Percentiles rank a stretch among this genome's conserved stretches.
phyloP scores from a whole-genome alignment of 2,329 filamentous ascomycete genomes.

The Ciborinia camelliae region DNA sequence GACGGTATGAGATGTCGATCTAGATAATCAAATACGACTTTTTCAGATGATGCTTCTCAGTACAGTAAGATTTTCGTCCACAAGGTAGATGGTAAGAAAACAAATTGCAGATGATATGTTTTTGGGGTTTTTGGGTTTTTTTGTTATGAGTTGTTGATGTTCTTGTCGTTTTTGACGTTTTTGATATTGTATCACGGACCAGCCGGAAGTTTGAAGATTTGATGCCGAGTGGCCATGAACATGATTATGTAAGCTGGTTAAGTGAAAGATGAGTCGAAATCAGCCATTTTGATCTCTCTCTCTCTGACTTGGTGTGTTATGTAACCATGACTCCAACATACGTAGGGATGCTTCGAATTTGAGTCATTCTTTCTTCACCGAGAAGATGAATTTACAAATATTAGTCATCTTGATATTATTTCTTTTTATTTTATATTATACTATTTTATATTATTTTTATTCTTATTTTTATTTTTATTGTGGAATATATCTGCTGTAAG shows the following conservation, averaged over 20 bases:
- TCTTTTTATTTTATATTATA: background rate
- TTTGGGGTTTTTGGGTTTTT: too few relatives aligned
- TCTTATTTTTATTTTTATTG: background rate
- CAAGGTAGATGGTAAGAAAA: background rate
- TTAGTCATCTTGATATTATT: too few relatives aligned
- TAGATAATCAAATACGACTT: conserved; percentile 4
- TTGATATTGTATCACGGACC: conserved; percentile 12
- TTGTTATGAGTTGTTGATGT: background rate
- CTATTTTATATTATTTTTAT: background rate
- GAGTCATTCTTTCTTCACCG: conserved; percentile 12
- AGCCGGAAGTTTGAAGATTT: background rate
- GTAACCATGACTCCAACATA: conserved; percentile 5
- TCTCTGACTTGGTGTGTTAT: background rate
- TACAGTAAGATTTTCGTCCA: background rate
- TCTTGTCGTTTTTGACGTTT: background rate
- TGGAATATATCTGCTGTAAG: background rate
- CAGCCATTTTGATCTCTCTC: too few relatives aligned
- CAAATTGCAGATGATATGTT: conserved; percentile 2
- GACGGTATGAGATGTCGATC: conserved; percentile 15
- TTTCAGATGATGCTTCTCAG: background rate
- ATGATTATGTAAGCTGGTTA: background rate
- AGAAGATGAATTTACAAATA: too few relatives aligned
- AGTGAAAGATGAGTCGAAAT: conserved; percentile 9
- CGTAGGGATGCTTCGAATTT: conserved; percentile 7
- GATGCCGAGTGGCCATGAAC: conserved; percentile 7